Conservation (phyloP, 2,329 filamentous ascomycete species). For the Aspergillus ochraceus region DNA sequence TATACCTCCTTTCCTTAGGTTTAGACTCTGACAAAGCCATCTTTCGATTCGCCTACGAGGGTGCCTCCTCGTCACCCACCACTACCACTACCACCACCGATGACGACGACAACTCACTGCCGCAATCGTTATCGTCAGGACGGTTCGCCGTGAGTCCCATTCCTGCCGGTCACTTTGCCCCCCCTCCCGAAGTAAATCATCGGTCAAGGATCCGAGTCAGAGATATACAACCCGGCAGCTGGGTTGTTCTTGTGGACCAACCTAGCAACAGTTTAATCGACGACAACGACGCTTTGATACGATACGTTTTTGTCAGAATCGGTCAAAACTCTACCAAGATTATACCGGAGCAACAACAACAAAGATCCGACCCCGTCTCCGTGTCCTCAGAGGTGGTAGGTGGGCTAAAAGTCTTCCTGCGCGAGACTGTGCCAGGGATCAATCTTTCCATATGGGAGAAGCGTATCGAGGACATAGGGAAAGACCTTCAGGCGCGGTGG, state of each 20-base stretch:
- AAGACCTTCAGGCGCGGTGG: not conserved
- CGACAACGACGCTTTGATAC: conserved; percentile 10
- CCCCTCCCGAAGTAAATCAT: not conserved
- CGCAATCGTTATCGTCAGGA: conserved; percentile 2
- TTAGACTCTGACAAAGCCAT: conserved; percentile 14
- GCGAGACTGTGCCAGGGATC: conserved; percentile 8
- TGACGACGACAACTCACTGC: not conserved
- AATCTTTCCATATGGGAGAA: conserved; percentile 12
- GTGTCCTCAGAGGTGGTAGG: conserved; percentile 10
- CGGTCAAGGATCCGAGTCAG: conserved; percentile 8
- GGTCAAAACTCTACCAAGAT: conserved; percentile 4
- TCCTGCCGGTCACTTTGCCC: conserved; percentile 12
- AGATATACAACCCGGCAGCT: conserved; percentile 11
- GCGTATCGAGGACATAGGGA: conserved; percentile 10
- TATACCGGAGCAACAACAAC: conserved; percentile 8
- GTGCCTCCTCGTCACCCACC: conserved; percentile 4
- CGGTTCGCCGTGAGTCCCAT: conserved; percentile 11
- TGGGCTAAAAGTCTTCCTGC: conserved; percentile 16
- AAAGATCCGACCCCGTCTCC: not conserved
- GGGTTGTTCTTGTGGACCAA: conserved; percentile 15
- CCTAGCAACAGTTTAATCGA: conserved; percentile 2
- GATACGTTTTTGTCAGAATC: conserved; percentile 16
- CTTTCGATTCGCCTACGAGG: conserved; percentile 13
- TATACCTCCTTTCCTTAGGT: conserved; percentile 11
- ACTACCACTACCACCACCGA: conserved; percentile 3